Conservation (phyloP, 2,329 filamentous ascomycete species). For the Colletotrichum graminicola region DNA sequence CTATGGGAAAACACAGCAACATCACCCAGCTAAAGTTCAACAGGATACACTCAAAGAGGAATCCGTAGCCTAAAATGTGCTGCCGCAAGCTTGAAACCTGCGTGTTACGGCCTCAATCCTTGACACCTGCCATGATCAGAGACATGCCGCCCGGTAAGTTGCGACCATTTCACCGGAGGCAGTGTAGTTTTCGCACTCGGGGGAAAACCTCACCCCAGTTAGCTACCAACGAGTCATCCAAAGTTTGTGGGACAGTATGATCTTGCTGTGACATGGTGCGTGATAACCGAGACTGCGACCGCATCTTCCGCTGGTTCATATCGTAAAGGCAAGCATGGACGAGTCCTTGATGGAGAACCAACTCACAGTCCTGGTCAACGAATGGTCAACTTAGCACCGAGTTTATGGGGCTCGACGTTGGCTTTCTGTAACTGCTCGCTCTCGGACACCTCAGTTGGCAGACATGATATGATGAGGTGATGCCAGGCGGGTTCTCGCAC, state of each 20-base stretch:
- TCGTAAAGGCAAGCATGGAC: background rate
- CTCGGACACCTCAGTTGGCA: background rate
- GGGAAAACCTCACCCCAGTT: background rate
- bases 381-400: background rate
- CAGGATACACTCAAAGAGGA: background rate
- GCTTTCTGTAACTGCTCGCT: background rate
- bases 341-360: background rate
- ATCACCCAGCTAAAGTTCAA: background rate
- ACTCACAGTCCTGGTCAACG: background rate
- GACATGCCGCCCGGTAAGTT: background rate
- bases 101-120: background rate
- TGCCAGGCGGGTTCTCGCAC: background rate
- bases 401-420: background rate
- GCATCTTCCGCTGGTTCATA: background rate
- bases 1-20: background rate
- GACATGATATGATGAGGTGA: background rate
- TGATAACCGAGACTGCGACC: background rate
- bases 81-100: background rate
- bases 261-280: background rate
- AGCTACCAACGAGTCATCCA: background rate
- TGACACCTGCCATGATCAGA: background rate
- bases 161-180: background rate
- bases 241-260: background rate
- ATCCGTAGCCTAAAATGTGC: background rate
- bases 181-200: background rate